Percentiles rank a stretch among this genome's conserved stretches.
Evolutionary conservation across 2,329 filamentous ascomycete genomes (phyloP).

Genomic region (Hymenoscyphus infarciens): DNA sequence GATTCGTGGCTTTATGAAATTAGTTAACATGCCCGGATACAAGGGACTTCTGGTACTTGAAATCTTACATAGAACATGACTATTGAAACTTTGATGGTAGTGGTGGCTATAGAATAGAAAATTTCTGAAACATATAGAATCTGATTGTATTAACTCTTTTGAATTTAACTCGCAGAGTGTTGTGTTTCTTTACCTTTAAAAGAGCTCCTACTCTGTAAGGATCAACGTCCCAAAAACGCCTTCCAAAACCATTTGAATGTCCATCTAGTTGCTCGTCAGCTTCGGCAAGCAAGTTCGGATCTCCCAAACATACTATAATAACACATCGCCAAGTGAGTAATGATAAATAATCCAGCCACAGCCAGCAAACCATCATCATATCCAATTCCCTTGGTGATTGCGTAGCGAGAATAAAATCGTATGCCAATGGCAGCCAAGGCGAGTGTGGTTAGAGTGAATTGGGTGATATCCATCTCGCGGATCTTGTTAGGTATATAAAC

Average conservation of each 20-base stretch:
- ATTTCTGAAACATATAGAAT: constrained; percentile 18
- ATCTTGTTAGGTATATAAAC: constrained; percentile 9
- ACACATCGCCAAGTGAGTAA: constrained; percentile 13
- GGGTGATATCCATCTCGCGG: neutral
- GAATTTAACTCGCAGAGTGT: neutral
- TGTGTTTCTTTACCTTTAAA: constrained; percentile 12
- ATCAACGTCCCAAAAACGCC: constrained; percentile 21
- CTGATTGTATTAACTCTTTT: constrained; percentile 10
- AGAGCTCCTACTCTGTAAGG: constrained; percentile 6
- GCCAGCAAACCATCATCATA: constrained; percentile 19
- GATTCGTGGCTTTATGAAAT: constrained; percentile 18
- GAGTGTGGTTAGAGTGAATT: neutral
- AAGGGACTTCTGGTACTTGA: neutral
- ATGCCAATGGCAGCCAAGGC: constrained; percentile 18
- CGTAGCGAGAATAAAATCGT: constrained; percentile 21
- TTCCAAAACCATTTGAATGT: constrained; percentile 16
- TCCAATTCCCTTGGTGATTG: constrained; percentile 10
- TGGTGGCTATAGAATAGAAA: constrained; percentile 17
- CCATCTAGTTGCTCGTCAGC: constrained; percentile 9
- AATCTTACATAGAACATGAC: constrained; percentile 21
- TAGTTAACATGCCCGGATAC: neutral
- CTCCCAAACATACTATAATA: constrained; percentile 15
- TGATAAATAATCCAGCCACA: constrained; percentile 9
- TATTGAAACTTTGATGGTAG: constrained; percentile 21
- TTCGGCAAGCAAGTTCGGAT: neutral